Base-by-base conservation (phyloP, 495 filamentous ascomycete species). In the Hypoxylon lienhwacheense region DNA sequence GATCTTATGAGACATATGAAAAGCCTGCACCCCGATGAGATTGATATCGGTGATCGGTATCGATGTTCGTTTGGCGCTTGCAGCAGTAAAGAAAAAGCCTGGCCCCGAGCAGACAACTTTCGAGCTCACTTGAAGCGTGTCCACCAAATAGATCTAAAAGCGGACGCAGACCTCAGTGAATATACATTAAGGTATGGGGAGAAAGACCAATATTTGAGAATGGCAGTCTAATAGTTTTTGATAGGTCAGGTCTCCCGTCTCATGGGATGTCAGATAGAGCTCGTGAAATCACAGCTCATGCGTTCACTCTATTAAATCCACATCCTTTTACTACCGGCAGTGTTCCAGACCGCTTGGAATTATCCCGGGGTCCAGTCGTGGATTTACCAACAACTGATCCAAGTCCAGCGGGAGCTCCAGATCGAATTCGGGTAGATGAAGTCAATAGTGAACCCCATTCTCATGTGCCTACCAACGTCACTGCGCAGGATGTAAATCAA, bases 101-200 rank as follows among this genome's bases (percentile, higher is more conserved):
- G 92, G 89, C 91, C 89, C 7, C 82, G 93, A 5, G 68, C 87
- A 42, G 93, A 98, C 68, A 98, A 98, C 58, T 98, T 97, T 70
- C 85, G 84, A 63, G 85, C 87, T 47, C 93, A 98, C 61, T 76
- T 95, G 34, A 79, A 77, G 48, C 82, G 87, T n/a, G 85, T 93
- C 64, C 92, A 98, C 70, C 29, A 25, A 1, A 64, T 66, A 0
- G 20, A 49, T 0, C 5, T 29, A 7, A 25, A 56, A 19, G 21
- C 67, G 15, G 74, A 79, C 3, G 72, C 79, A 24, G 74, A 85
- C 53, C 60, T 77, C 2, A 74, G 80, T 4, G 55, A 66, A 10
- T 75, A 86, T 16, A 61, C 47, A 66, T 83, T 39, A 72, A 71
- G 45, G 77, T 66, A 86, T 86, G 70, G 63, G 75, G 59, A 15